Evolutionary conservation across 495 filamentous ascomycete genomes (phyloP), one percentile per base, ranked within the genome.

Genomic region (Barbatosphaeria neglecta): DNA sequence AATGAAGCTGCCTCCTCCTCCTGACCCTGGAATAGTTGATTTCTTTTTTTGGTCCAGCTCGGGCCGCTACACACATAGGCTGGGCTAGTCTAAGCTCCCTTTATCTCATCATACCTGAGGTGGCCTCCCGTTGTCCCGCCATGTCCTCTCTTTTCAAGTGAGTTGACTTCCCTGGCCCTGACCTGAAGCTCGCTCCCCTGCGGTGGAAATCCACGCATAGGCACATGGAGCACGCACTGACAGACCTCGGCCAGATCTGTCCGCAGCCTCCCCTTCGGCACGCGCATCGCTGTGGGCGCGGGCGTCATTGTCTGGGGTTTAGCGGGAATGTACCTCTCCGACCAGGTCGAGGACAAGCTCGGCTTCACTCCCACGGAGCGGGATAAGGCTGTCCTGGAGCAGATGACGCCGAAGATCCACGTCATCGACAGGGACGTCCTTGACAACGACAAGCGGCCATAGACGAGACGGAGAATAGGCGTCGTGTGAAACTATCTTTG

Each of bases 281-380:
- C 61, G 33, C 63, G 60, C 43, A 43, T 66, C 22, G 62, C 56
- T 38, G 51, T 72, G 41, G 69, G 70, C 37, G 50, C 58, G n/a
- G 63, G 61, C 41, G 48, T 74, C 38, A 37, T 72, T 18, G 52
- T 56, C 37, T 74, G 70, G 70, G 69, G 70, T 16, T 39, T 53
- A 35, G 50, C 65, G 31, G 70, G 70, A 11, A 60, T 69, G 28
- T 56, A 63, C 16, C 37, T 70, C 9, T 53, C 57, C 23, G 67
- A 69, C 53, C 60, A 57, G 46, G 54, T 60, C 27, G 70, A 70
- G 48, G 61, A 67, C 37, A 61, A 55, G 41, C 61, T 66, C 22
- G 68, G 68, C 41, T 59, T 61, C 44, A 66, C 53, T 41, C 65
- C 70, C 11, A 72, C 66, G 16, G 67, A 71, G 44, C 57, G 62